phyloP scores from a whole-genome alignment of 2,329 filamentous ascomycete genomes.

The Hypoxylon sp. region DNA sequence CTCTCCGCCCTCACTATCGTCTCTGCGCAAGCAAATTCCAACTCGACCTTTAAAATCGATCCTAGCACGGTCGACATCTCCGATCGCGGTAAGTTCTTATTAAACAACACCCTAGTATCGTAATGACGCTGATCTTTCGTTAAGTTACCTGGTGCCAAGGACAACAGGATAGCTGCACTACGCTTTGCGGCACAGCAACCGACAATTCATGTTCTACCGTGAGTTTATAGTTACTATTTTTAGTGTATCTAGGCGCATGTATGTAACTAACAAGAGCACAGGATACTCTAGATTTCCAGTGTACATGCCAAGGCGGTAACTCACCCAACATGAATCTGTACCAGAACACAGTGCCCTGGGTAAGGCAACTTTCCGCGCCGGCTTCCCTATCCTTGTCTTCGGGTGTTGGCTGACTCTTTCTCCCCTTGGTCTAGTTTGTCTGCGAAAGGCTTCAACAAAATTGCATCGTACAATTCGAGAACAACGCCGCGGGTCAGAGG shows the following conservation, averaged over 20 bases:
- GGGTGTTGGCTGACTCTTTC: constrained; percentile 38
- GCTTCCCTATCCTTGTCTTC: background rate
- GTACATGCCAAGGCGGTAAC: constrained; percentile 66
- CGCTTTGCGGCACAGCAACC: constrained; percentile 61
- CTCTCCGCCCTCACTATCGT: constrained; percentile 62
- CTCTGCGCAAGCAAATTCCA: constrained; percentile 59
- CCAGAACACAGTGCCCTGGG: constrained; percentile 63
- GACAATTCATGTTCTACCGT: constrained; percentile 65
- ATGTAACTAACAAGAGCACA: constrained; percentile 48
- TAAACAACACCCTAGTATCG: constrained; percentile 4
- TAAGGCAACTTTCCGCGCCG: constrained; percentile 38
- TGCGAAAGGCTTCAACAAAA: constrained; percentile 65
- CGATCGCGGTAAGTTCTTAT: constrained; percentile 59
- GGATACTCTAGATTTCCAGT: constrained; percentile 63
- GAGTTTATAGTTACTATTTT: constrained; percentile 48
- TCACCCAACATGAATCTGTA: constrained; percentile 69
- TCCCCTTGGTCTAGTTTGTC: constrained; percentile 59
- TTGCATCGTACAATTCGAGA: constrained; percentile 63
- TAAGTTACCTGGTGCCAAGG: constrained; percentile 66
- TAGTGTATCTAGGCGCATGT: background rate
- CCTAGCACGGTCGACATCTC: constrained; percentile 54
- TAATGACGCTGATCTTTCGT: constrained; percentile 42
- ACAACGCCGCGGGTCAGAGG: constrained; percentile 61
- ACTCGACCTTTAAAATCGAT: constrained; percentile 64
- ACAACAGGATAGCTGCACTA: constrained; percentile 65